Base-by-base conservation (phyloP, 345 rosid genomes). In the Physaria fendleri region DNA sequence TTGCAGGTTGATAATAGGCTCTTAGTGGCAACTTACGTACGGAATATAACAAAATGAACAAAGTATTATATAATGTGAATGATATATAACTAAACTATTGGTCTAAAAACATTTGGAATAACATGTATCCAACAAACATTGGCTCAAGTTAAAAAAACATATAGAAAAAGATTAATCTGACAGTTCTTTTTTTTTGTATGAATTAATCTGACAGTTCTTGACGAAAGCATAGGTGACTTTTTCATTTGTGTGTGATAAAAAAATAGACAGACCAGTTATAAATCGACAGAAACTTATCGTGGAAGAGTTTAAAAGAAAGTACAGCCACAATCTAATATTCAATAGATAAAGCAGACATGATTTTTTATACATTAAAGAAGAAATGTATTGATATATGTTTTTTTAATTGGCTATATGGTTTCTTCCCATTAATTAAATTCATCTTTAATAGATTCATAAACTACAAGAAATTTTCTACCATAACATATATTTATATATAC, bases 261-360 rank as follows among this genome's bases (percentile, higher is more conserved):
- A 30, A 40, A 6, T 39, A 4, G 45, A 60, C 21, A 13, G 57
- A 7, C 72, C 72, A 55, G 48, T 66, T 5, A 56, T 10, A 54
- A 10, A 54, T 66, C 59, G 23, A 72, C 76, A 60, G 64, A 66
- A 13, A 4, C 47, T 40, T 64, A 63, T 61, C 35, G 48, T 65
- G 64, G 39, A 24, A n/a, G n/a, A n/a, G n/a, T n/a, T n/a, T n/a
- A n/a, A n/a, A n/a, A n/a, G n/a, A 42, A 65, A 32, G 49, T 33
- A 15, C n/a, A n/a, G n/a, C n/a, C n/a, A n/a, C n/a, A n/a, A n/a
- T n/a, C n/a, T n/a, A n/a, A n/a, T n/a, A n/a, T n/a, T n/a, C n/a
- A 71, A 59, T 65, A 38, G 62, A 71, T 65, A 72, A 66, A 65
- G 72, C 66, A 45, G 60, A 47, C 49, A 61, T 62, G 56, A 51